Percentiles rank a stretch among this genome's conserved stretches.
These are phyloP conservation scores for Peronosclerospora sorghi DNA, from an alignment of 352 stramenopile species.

Conservation along the genomic window DNA sequence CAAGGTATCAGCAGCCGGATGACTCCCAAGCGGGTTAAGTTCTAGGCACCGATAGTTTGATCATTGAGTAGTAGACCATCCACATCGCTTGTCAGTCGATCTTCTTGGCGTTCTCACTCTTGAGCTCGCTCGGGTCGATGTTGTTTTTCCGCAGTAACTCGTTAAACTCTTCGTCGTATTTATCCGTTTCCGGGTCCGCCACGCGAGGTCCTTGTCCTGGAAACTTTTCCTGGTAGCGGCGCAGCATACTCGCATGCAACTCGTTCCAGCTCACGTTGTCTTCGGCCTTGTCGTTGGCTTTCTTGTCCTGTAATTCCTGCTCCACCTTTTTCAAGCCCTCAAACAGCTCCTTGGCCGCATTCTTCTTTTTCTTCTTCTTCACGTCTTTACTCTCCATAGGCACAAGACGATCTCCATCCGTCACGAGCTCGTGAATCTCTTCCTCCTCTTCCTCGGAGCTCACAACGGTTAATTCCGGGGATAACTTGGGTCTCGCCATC, in stretches of 20 bases:
- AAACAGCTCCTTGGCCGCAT: slow-evolving; percentile 47
- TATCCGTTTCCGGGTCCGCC: slow-evolving; percentile 34
- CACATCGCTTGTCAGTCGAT: slow-evolving; percentile 1
- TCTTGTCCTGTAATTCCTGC: slow-evolving; percentile 49
- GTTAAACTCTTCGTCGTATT: slow-evolving; percentile 81
- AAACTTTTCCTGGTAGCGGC: slow-evolving; percentile 72
- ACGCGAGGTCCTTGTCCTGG: slow-evolving; percentile 45
- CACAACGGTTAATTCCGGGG: slow-evolving; percentile 32
- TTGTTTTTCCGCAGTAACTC: slow-evolving; percentile 72
- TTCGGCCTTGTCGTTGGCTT: slow-evolving; percentile 33
- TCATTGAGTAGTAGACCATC: too few species aligned
- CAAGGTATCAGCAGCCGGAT: slow-evolving; percentile 11
- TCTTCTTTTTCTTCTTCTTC: slow-evolving; percentile 29
- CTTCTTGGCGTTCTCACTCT: slow-evolving; percentile 27
- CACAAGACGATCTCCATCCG: slow-evolving; percentile 40
- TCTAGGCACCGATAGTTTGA: slow-evolving; percentile 14
- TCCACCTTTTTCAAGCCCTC: slow-evolving; percentile 67
- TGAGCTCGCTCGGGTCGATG: slow-evolving; percentile 49
- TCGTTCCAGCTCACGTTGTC: slow-evolving; percentile 72
- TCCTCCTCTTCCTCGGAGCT: slow-evolving; percentile 46
- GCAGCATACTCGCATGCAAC: slow-evolving; percentile 56
- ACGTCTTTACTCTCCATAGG: slow-evolving; percentile 11
- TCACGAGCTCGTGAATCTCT: slow-evolving; percentile 64
- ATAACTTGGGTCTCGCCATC: slow-evolving; percentile 28
- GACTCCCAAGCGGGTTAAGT: slow-evolving; percentile 33